These are phyloP conservation scores for Cutaneotrichosporon curvatum DNA, from an alignment of 1,284 basidiomycete species.

Conservation along the genomic window DNA sequence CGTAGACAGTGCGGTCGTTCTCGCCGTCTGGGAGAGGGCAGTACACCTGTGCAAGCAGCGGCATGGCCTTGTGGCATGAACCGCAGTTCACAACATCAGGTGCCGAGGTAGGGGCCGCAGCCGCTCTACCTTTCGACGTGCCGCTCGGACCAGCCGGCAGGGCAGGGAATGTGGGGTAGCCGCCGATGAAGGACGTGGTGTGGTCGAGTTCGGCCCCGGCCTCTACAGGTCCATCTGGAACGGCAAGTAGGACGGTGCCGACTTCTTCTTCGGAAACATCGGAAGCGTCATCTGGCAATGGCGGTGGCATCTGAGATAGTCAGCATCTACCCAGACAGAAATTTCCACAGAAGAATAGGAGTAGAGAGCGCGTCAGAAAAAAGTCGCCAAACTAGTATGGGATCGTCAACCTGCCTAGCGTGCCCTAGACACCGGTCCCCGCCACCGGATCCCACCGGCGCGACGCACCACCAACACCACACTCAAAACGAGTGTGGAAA, in stretches of 20 bases:
- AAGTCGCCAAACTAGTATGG: constrained; percentile 46
- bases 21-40: constrained; percentile 45
- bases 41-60: constrained; percentile 45
- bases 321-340: constrained; percentile 3
- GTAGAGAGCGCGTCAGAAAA: constrained; percentile 29
- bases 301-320: constrained; percentile 4
- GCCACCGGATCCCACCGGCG: constrained; percentile 2
- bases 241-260: constrained; percentile 39
- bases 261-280: constrained; percentile 11
- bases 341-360: constrained; percentile 2
- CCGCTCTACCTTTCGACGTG: background rate
- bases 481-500: constrained; percentile 18
- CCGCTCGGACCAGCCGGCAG: constrained; percentile 14
- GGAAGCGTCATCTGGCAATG: background rate
- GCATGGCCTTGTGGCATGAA: constrained; percentile 36
- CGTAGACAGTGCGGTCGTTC: constrained; percentile 46
- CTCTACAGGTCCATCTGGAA: constrained; percentile 42
- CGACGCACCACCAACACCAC: background rate
- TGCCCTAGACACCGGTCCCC: background rate
- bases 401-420: constrained; percentile 30
- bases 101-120: constrained; percentile 5
- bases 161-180: constrained; percentile 43
- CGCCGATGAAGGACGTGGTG: constrained; percentile 40
- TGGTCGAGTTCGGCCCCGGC: constrained; percentile 26
- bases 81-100: constrained; percentile 33